phyloP scores from a whole-genome alignment of 192 early-diverging fungal species.

The Entomortierella parvispora region DNA sequence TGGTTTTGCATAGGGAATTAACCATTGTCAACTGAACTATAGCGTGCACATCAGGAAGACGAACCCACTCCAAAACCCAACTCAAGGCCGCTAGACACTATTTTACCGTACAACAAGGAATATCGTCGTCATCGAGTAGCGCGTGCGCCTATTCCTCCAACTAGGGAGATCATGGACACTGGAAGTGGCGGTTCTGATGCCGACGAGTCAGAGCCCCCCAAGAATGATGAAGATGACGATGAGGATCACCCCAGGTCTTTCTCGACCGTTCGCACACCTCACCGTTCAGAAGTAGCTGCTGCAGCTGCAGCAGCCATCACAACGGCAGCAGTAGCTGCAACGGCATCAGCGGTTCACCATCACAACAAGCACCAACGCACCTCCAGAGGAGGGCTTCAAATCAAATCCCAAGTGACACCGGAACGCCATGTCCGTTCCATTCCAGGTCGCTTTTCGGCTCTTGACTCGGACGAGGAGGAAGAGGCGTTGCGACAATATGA shows the following conservation, averaged over 20 bases:
- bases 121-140: conserved; percentile 3
- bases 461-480: conserved; percentile 41
- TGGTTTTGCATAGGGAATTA: too few relatives aligned
- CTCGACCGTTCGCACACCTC: not conserved
- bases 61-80: conserved; percentile 1
- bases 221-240: conserved; percentile 17
- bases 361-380: conserved; percentile 13
- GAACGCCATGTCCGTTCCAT: conserved; percentile 21
- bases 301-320: too few relatives aligned
- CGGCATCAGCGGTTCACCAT: not conserved
- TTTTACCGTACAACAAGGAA: conserved; percentile 14
- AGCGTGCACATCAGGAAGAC: conserved; percentile 2
- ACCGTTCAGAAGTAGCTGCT: too few relatives aligned
- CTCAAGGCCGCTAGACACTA: conserved; percentile 16
- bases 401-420: conserved; percentile 15
- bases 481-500: conserved; percentile 11
- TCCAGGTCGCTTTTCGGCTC: conserved; percentile 40
- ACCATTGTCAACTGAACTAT: not conserved
- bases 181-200: not conserved
- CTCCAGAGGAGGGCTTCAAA: conserved; percentile 17
- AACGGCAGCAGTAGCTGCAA: not conserved
- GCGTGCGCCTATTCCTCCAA: not conserved
- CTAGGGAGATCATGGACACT: conserved; percentile 15
- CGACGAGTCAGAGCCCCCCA: not conserved
- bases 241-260: conserved; percentile 1